Evolutionary conservation across 257 asterid genomes (phyloP), one percentile per base, ranked within the genome.

Genomic region (Petunia axillaris): DNA sequence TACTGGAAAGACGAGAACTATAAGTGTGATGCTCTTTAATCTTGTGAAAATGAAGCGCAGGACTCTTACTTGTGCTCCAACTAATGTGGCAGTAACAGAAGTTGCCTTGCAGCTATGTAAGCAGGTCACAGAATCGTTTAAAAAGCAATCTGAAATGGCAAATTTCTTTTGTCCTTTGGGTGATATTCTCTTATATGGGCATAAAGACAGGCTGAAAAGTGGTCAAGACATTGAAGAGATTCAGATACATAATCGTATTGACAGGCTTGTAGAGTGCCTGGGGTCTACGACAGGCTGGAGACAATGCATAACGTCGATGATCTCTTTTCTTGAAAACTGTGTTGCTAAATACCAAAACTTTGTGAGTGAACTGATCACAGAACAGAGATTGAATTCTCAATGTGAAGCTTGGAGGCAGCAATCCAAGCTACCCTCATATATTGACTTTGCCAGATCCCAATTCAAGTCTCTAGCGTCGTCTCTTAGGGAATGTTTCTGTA

Each of bases 41-140:
- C 89, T 90, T 67, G 81, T 87, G 25, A 78, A 54, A 78, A 84
- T 86, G 91, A 84, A 82, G 2, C 83, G 78, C 10, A 84, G 91
- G 79, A 89, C 90, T 8, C 87, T 91, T 10, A 36, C 86, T 13
- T 91, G 96, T 83, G 91, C 96, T 4, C 94, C 93, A 3, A 90
- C 97, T 15, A 90, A 91, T 79, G 86, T 90, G 58, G 97, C 97
- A 16, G 83, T 90, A 16, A 84, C 79, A 3, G 89, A 85, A 78
- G 78, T 91, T 16, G 92, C 92, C n/a, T 66, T 90, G 64, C 83
- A 92, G 1, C 88, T 91, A n/a, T 8, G 83, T 7, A 82, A 83
- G 35, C 82, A 84, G 36, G 54, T 84, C 44, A 80, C 67, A 38
- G 82, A 79, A 36, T 84, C 88, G 36, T 84, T 46, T 71, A 37